Evolutionary conservation across 306 rosid genomes (phyloP).

Genomic region (Trifolium fragiferum): DNA sequence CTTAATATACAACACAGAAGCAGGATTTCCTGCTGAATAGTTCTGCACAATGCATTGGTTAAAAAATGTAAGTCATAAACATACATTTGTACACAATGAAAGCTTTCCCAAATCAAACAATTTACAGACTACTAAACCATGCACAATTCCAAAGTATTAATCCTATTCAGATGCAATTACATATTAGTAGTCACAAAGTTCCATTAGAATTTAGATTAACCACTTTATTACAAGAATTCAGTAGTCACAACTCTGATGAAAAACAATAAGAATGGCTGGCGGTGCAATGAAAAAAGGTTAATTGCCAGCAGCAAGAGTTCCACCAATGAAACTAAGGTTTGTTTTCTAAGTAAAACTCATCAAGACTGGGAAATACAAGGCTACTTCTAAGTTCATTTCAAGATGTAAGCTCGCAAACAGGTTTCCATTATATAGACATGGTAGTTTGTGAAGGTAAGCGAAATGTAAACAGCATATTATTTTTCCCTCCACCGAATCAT

Average conservation of each 20-base stretch:
- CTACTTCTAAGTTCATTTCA: not conserved
- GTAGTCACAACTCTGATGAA: not conserved
- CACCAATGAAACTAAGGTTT: not conserved
- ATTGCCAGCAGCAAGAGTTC: not conserved
- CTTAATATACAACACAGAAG: constrained; percentile 87
- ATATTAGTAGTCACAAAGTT: constrained; percentile 25
- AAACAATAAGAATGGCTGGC: not conserved
- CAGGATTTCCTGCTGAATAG: constrained; percentile 84
- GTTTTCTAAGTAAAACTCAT: constrained; percentile 9
- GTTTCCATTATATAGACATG: not conserved
- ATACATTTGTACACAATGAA: constrained; percentile 8
- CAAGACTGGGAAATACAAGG: not conserved
- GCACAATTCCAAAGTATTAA: constrained; percentile 7
- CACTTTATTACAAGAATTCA: not conserved
- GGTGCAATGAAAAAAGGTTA: not conserved
- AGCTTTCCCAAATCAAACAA: constrained; percentile 12
- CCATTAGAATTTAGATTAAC: constrained; percentile 14
- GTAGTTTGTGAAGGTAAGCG: not conserved
- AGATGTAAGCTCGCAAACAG: not conserved
- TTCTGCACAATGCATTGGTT: constrained; percentile 67
- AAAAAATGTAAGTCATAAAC: constrained; percentile 24
- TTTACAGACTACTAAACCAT: constrained; percentile 2
- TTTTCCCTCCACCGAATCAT: not conserved
- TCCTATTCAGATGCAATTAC: not conserved
- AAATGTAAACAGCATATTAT: not conserved